A percentile compares a stretch with the other conserved stretches of the same genome.
Evolutionary conservation across 495 filamentous ascomycete genomes (phyloP).

Genomic region (Podospora bellae-mahoneyi): DNA sequence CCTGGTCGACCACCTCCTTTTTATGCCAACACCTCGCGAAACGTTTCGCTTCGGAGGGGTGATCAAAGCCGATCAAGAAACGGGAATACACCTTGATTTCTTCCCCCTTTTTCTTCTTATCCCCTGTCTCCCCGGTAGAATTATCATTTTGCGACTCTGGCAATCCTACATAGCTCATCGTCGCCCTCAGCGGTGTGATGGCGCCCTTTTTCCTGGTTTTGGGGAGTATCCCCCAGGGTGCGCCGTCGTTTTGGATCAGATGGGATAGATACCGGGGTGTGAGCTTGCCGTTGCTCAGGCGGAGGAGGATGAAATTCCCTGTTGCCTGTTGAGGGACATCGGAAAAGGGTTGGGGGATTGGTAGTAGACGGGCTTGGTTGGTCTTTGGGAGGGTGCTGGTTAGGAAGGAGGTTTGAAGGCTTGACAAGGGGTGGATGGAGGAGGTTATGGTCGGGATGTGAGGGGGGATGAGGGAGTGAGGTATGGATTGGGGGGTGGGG

Average conservation of each 20-base stretch:
- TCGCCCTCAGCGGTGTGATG: not conserved
- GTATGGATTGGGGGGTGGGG: not conserved
- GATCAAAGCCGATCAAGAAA: not conserved
- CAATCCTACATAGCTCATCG: not conserved
- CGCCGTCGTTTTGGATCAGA: not conserved
- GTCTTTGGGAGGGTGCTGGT: not conserved
- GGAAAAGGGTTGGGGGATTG: not conserved
- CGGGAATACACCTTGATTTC: not conserved
- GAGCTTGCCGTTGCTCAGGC: not conserved
- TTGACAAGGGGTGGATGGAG: not conserved
- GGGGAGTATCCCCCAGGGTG: not conserved
- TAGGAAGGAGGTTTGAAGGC: not conserved
- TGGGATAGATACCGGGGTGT: not conserved
- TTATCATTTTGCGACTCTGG: not conserved
- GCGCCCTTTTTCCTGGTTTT: not conserved
- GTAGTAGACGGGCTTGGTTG: not conserved
- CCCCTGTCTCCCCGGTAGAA: not conserved
- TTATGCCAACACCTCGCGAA: slow-evolving; percentile 4
- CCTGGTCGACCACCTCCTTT: not conserved
- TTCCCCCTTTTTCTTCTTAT: not conserved
- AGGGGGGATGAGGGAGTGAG: not conserved
- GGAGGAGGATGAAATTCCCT: not conserved
- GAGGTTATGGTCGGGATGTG: not conserved
- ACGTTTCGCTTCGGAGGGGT: not conserved
- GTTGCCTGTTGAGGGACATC: not conserved